Evolutionary conservation across 805 yeast genomes (phyloP).

Genomic region (Hanseniaspora lachancei): DNA sequence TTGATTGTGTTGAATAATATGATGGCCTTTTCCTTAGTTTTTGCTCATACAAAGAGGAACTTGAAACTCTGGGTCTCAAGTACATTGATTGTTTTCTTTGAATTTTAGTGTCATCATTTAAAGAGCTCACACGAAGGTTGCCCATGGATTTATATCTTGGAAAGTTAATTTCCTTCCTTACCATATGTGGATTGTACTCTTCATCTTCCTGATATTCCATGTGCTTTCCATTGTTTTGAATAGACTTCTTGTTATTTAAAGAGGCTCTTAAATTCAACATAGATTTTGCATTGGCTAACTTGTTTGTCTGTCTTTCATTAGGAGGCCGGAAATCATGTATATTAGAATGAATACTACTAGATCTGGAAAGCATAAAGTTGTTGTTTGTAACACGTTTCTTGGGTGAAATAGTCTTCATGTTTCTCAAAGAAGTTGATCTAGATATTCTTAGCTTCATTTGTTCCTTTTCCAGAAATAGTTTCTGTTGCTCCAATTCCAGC

Average conservation of each 20-base stretch:
- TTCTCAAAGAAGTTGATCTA: conserved; percentile 10
- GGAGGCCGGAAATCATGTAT: neutral
- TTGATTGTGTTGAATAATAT: neutral
- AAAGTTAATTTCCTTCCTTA: neutral
- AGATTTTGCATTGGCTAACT: conserved; percentile 24
- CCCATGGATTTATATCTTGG: conserved; percentile 10
- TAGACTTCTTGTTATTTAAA: neutral
- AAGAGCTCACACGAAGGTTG: neutral
- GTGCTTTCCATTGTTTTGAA: neutral
- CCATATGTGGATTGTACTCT: neutral
- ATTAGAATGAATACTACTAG: neutral
- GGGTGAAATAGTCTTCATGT: neutral
- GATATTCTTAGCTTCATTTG: conserved; percentile 1
- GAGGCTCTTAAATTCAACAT: conserved; percentile 23
- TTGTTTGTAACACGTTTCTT: neutral
- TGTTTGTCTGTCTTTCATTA: neutral
- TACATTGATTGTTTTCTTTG: conserved; percentile 2
- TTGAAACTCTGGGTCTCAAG: conserved; percentile 7
- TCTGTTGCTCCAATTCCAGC: neutral
- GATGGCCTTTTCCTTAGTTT: neutral
- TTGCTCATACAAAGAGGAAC: neutral
- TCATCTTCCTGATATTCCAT: neutral
- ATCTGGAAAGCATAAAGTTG: neutral
- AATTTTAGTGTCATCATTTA: neutral
- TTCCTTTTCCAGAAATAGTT: conserved; percentile 2